Evolutionary conservation across 768 basidiomycete genomes (phyloP).

Genomic region (Lentinula detonsa): DNA sequence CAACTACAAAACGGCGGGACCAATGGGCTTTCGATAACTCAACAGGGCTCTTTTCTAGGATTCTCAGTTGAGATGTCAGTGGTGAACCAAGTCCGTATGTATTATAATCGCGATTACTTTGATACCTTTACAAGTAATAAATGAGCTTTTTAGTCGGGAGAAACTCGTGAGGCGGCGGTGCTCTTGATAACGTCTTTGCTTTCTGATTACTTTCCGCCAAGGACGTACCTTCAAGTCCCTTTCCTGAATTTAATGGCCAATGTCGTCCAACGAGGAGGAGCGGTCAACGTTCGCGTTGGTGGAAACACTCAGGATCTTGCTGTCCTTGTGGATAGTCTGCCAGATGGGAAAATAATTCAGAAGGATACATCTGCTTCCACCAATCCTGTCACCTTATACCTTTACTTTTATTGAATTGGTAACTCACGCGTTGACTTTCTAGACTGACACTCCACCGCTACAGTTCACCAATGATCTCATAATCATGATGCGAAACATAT

Average conservation of each 20-base stretch:
- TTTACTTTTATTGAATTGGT: too few relatives aligned
- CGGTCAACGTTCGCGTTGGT: constrained; percentile 63
- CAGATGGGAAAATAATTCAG: constrained; percentile 40
- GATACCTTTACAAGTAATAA: neutral
- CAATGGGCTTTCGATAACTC: constrained; percentile 31
- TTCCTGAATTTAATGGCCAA: constrained; percentile 81
- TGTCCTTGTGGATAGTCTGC: constrained; percentile 39
- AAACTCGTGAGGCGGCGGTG: too few relatives aligned
- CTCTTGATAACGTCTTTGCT: too few relatives aligned
- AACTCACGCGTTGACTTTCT: too few relatives aligned
- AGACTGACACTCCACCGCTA: constrained; percentile 18
- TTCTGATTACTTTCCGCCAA: constrained; percentile 13
- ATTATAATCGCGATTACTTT: constrained; percentile 11
- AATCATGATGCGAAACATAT: constrained; percentile 60
- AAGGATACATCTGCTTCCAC: constrained; percentile 32
- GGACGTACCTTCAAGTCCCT: constrained; percentile 47
- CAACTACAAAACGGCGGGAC: constrained; percentile 26
- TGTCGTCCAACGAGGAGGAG: constrained; percentile 50
- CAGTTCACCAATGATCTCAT: constrained; percentile 61
- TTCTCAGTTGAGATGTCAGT: constrained; percentile 78
- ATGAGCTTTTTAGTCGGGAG: too few relatives aligned
- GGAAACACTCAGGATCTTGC: constrained; percentile 79
- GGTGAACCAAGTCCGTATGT: constrained; percentile 55
- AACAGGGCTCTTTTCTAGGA: constrained; percentile 58
- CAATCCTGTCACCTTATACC: constrained; percentile 32